Conservation (phyloP, 148 eudicot genomes). For the Vaccinium darrowii region DNA sequence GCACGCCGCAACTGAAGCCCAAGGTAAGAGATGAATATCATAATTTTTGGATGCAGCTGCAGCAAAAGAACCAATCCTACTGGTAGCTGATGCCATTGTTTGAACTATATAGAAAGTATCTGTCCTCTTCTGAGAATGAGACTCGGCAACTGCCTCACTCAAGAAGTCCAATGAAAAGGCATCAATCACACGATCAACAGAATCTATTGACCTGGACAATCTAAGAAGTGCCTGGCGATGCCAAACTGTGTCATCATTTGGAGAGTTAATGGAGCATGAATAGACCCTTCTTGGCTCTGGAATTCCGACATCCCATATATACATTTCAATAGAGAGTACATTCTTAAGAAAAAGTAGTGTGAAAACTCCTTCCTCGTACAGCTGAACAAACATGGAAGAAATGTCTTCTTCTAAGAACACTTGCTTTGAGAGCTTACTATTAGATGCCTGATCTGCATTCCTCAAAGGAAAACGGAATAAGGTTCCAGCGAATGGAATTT, state of each 20-base stretch:
- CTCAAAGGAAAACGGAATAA: slow-evolving; percentile 98
- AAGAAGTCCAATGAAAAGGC: slow-evolving; percentile 72
- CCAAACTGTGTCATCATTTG: slow-evolving; percentile 50
- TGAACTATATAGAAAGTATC: slow-evolving; percentile 83
- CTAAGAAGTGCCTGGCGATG: slow-evolving; percentile 91
- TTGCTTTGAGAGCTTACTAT: slow-evolving; percentile 94
- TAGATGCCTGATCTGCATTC: slow-evolving; percentile 83
- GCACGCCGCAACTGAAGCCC: slow-evolving; percentile 98
- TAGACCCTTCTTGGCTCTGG: slow-evolving; percentile 66
- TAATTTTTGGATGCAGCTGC: slow-evolving; percentile 74
- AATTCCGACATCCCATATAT: slow-evolving; percentile 79
- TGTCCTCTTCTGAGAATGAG: slow-evolving; percentile 42
- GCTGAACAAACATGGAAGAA: slow-evolving; percentile 75
- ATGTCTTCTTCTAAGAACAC: slow-evolving; percentile 83
- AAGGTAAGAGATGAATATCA: slow-evolving; percentile 90
- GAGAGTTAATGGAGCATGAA: slow-evolving; percentile 74
- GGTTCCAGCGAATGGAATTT: slow-evolving; percentile 75
- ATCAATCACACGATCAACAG: slow-evolving; percentile 53
- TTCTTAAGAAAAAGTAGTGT: slow-evolving; percentile 83
- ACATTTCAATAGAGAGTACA: slow-evolving; percentile 80
- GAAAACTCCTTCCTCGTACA: slow-evolving; percentile 86
- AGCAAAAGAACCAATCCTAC: slow-evolving; percentile 93
- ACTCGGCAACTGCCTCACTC: slow-evolving; percentile 58
- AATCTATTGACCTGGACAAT: slow-evolving; percentile 50
- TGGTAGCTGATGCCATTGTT: slow-evolving; percentile 84